Evolutionary conservation across 1,284 basidiomycete genomes (phyloP).

Genomic region (Apiotrichum siamense): DNA sequence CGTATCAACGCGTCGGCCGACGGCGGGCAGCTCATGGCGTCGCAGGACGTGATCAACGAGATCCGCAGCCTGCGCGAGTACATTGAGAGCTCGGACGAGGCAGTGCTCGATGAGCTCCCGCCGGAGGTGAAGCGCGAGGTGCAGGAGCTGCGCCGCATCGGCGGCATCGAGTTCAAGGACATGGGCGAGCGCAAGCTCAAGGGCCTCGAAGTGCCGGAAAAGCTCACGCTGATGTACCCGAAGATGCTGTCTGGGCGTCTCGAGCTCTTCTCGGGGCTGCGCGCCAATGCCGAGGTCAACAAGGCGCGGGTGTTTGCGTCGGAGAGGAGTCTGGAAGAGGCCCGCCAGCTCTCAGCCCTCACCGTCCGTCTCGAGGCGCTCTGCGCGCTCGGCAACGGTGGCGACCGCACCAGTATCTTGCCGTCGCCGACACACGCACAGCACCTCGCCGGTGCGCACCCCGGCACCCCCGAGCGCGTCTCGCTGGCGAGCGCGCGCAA

Average conservation of each 20-base stretch:
- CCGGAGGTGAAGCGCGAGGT: conserved; percentile 44
- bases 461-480: conserved; percentile 39
- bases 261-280: conserved; percentile 53
- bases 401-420: conserved; percentile 7
- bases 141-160: conserved; percentile 57
- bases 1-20: conserved; percentile 77
- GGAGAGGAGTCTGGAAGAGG: conserved; percentile 67
- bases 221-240: conserved; percentile 79
- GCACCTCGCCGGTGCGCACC: conserved; percentile 55
- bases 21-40: conserved; percentile 93
- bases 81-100: conserved; percentile 51
- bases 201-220: conserved; percentile 84
- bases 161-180: conserved; percentile 61
- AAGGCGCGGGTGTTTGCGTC: conserved; percentile 52
- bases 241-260: conserved; percentile 67
- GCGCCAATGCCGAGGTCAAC: conserved; percentile 49
- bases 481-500: conserved; percentile 1
- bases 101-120: conserved; percentile 41
- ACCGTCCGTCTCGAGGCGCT: conserved; percentile 79
- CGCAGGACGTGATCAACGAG: conserved; percentile 80
- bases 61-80: conserved; percentile 54
- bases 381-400: conserved; percentile 53
- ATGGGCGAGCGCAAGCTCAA: conserved; percentile 91
- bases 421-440: background rate
- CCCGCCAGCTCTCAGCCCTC: conserved; percentile 67